These are phyloP conservation scores for Rhodotorula sp. DNA, from an alignment of 1,284 basidiomycete genomes.

Conservation along the genomic window DNA sequence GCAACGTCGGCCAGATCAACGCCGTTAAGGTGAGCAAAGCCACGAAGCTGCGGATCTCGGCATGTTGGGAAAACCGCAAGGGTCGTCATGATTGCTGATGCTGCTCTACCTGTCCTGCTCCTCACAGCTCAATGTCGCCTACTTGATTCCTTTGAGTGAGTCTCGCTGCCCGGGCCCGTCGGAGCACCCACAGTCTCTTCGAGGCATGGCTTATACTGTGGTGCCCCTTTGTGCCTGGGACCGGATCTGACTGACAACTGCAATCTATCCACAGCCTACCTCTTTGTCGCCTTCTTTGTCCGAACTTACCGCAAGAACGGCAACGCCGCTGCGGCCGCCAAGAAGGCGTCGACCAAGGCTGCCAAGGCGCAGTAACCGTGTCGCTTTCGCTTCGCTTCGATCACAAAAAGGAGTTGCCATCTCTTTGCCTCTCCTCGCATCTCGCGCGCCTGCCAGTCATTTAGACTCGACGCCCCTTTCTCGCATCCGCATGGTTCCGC, in stretches of 20 bases:
- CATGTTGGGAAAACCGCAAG: too few relatives aligned
- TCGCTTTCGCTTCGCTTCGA: constrained; percentile 36
- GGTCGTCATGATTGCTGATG: background rate
- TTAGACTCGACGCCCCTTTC: background rate
- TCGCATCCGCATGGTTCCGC: background rate
- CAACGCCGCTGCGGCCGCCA: background rate
- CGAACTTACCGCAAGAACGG: constrained; percentile 25
- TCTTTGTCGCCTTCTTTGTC: constrained; percentile 37
- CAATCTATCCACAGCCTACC: constrained; percentile 19
- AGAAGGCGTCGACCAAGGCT: background rate
- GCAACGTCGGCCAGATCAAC: constrained; percentile 22
- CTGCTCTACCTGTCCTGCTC: background rate
- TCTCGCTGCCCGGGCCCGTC: background rate
- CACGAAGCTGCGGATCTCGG: too few relatives aligned
- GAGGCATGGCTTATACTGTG: background rate
- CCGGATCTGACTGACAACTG: too few relatives aligned
- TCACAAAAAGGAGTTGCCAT: background rate
- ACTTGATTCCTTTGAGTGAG: constrained; percentile 13
- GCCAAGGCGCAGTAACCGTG: background rate
- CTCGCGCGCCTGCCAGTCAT: background rate
- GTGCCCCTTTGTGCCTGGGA: too few relatives aligned
- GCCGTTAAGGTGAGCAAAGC: constrained; percentile 11
- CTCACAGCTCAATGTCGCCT: constrained; percentile 26
- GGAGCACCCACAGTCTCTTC: too few relatives aligned
- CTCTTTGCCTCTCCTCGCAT: too few relatives aligned